A percentile compares a stretch with the other conserved stretches of the same genome.
phyloP scores from a whole-genome alignment of 164 flowering plant species.

The Saururus chinensis region DNA sequence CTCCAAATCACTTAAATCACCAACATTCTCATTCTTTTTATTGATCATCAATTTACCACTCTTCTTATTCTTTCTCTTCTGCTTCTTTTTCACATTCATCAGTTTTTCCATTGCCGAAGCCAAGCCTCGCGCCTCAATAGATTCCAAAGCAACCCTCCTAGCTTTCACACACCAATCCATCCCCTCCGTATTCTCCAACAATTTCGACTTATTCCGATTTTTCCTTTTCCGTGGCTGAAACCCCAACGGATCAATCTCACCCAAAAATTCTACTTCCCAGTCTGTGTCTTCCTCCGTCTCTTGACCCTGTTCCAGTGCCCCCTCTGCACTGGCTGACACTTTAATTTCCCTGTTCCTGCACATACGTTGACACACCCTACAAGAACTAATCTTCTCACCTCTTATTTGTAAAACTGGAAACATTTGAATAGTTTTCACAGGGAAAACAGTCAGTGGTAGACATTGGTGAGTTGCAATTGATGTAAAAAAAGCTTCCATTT shows the following conservation, averaged over 20 bases:
- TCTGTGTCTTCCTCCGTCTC: slow-evolving; percentile 18
- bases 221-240: slow-evolving; percentile 33
- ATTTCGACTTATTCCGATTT: slow-evolving; percentile 23
- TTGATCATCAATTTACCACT: slow-evolving; percentile 14
- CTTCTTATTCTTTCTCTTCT: slow-evolving; percentile 20
- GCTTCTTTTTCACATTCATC: slow-evolving; percentile 33
- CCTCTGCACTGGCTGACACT: slow-evolving; percentile 5
- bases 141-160: slow-evolving; percentile 54
- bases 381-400: slow-evolving; percentile 2
- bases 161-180: slow-evolving; percentile 96
- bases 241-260: slow-evolving; percentile 42
- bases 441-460: neutral
- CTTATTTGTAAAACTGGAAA: neutral
- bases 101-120: slow-evolving; percentile 37
- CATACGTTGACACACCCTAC: slow-evolving; percentile 4
- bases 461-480: neutral
- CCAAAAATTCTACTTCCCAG: slow-evolving; percentile 72
- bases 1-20: slow-evolving; percentile 28
- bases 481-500: neutral
- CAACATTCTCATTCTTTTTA: slow-evolving; percentile 14
- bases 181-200: slow-evolving; percentile 39
- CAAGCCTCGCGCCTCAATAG: slow-evolving; percentile 73
- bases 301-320: slow-evolving; percentile 5
- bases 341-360: neutral
- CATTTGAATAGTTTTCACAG: neutral